Percentiles rank a stretch among this genome's conserved stretches.
phyloP scores from a whole-genome alignment of 2,329 filamentous ascomycete species.

The Myriosclerotinia scirpicola region DNA sequence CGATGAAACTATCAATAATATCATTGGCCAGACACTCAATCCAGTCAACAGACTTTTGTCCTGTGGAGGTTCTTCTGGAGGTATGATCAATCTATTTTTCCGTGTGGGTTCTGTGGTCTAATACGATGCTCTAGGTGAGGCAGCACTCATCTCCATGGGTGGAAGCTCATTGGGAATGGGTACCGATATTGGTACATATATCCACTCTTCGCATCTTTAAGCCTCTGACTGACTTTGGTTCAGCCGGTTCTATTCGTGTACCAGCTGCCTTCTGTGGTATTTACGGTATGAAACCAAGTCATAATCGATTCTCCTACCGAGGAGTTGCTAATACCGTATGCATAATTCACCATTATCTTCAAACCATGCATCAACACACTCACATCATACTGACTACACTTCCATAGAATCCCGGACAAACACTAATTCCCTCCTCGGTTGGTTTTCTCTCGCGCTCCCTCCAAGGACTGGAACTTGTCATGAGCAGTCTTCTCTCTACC shows the following conservation, averaged over 20 bases:
- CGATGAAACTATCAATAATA: constrained; percentile 45
- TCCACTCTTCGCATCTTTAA: neutral
- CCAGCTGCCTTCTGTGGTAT: constrained; percentile 41
- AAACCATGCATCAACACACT: neutral
- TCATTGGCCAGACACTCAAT: constrained; percentile 50
- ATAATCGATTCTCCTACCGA: constrained; percentile 46
- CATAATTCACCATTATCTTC: neutral
- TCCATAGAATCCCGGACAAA: constrained; percentile 50
- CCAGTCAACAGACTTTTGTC: constrained; percentile 56
- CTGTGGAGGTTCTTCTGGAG: constrained; percentile 63
- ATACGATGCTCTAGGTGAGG: constrained; percentile 28
- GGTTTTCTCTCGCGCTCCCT: constrained; percentile 59
- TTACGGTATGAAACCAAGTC: constrained; percentile 42
- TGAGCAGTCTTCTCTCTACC: constrained; percentile 54
- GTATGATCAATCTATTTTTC: constrained; percentile 14
- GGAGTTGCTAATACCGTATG: constrained; percentile 56
- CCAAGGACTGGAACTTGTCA: constrained; percentile 52
- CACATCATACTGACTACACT: neutral
- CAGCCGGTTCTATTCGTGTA: constrained; percentile 35
- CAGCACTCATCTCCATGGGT: constrained; percentile 31
- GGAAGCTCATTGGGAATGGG: constrained; percentile 34
- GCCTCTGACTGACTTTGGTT: neutral
- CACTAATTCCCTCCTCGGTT: constrained; percentile 57
- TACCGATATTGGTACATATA: constrained; percentile 33
- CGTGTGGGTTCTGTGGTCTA: neutral